Conservation (phyloP, 73 alveolate genomes). For the Symbiodinium pilosum region DNA sequence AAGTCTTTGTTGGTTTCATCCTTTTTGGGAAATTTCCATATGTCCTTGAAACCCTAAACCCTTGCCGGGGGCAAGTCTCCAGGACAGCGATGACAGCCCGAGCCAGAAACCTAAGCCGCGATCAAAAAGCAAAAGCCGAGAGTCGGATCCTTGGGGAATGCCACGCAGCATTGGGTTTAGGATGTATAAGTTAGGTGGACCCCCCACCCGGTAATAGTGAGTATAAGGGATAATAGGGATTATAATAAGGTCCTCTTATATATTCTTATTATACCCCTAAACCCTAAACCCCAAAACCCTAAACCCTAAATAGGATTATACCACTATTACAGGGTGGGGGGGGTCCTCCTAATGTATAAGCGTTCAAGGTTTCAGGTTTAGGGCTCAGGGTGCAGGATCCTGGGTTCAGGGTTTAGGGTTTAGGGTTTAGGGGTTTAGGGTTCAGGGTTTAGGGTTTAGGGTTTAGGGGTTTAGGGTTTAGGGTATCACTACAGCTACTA, state of each 20-base stretch:
- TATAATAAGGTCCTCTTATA: neutral
- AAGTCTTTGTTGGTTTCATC: too few relatives aligned
- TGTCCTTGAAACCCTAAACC: neutral
- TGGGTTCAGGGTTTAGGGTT: too few relatives aligned
- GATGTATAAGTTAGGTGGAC: neutral
- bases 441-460: neutral
- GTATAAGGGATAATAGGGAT: neutral
- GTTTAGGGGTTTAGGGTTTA: neutral
- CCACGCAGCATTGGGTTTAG: too few relatives aligned
- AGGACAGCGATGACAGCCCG: conserved; percentile 1
- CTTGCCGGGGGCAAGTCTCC: neutral
- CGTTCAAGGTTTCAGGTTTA: too few relatives aligned
- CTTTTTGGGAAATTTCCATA: too few relatives aligned
- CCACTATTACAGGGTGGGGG: too few relatives aligned
- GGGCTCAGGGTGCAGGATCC: too few relatives aligned
- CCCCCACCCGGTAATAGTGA: neutral
- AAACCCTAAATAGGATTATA: neutral
- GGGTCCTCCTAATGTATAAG: too few relatives aligned
- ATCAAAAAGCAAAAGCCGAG: conserved; percentile 1
- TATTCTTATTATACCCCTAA: neutral
- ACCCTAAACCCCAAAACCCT: neutral
- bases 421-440: neutral
- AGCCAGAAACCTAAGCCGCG: neutral
- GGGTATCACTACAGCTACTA: neutral
- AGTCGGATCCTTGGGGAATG: neutral